Base-by-base conservation (phyloP, 164 flowering plant species). In the Vitis cinerea region DNA sequence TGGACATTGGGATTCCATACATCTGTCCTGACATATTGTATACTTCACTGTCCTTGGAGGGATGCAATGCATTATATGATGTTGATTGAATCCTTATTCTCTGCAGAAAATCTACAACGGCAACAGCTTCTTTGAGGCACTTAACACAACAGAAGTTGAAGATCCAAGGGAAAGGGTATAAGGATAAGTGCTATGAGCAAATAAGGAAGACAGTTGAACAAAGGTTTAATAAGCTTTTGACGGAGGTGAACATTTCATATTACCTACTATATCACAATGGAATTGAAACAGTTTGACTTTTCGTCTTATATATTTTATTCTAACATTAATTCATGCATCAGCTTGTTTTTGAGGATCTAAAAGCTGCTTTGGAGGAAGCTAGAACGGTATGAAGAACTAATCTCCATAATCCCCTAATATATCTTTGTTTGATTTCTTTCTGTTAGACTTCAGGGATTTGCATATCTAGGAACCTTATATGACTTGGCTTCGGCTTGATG, bases 151-250 rank as follows among this genome's bases (percentile, higher is more conserved):
- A 90, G 68, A 95, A 91, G 78, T 66, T 83, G 74, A 96, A 89
- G 84, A 81, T 74, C 72, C 97, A 89, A 74, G 98, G 99, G 10
- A 96, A 96, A 84, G 92, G 94, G 67, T 96, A 91, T 67, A 96
- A 93, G 77, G 99, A 96, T 71, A 96, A 96, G 80, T 96, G 99
- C 81, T 96, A 96, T 82, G 98, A 90, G 75, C 90, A 92, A 73
- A 92, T 96, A 72, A 78, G 90, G 67, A 88, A 85, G 75, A 77
- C 99, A 29, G 99, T 96, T 78, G 99, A 96, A 79, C 82, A 52
- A 23, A 83, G 97, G 58, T 96, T 96, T 68, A 81, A 86, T 81
- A 85, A 78, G 71, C 87, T 37, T 37, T 37, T 37, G 44, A 37
- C 44, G 2, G 44, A 37, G 44, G 44, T 37, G 7, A 37, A 6